These are phyloP conservation scores for Fusarium xyrophilum DNA, from an alignment of 2,329 filamentous ascomycete genomes.

Conservation along the genomic window DNA sequence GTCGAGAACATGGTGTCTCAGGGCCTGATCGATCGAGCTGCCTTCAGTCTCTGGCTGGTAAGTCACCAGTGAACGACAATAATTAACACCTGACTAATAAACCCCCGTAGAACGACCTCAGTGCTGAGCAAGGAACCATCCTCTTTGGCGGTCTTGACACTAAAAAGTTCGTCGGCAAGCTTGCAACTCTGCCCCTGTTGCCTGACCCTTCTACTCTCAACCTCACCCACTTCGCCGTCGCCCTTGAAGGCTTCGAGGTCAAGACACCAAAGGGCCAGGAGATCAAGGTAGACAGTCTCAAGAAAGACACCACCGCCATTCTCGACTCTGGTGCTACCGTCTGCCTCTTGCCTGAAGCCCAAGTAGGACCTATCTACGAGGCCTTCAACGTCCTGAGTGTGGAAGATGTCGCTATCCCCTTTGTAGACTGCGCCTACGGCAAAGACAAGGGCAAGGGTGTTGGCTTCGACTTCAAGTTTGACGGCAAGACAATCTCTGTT, in stretches of 20 bases:
- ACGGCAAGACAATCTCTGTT: conserved; percentile 56
- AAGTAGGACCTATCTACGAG: conserved; percentile 59
- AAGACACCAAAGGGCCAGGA: conserved; percentile 39
- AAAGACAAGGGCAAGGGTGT: conserved; percentile 52
- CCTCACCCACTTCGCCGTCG: conserved; percentile 49
- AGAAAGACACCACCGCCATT: conserved; percentile 68
- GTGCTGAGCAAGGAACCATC: conserved; percentile 69
- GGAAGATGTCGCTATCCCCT: conserved; percentile 51
- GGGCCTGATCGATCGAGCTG: conserved; percentile 66
- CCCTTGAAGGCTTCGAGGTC: conserved; percentile 50
- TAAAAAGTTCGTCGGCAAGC: conserved; percentile 69
- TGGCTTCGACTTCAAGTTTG: conserved; percentile 61
- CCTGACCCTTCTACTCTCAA: conserved; percentile 47
- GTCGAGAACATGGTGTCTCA: conserved; percentile 69
- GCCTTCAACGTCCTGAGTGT: conserved; percentile 60
- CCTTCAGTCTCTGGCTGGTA: conserved; percentile 72
- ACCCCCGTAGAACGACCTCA: conserved; percentile 62
- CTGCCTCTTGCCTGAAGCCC: conserved; percentile 69
- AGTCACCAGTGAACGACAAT: conserved; percentile 1
- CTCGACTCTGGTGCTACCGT: conserved; percentile 78
- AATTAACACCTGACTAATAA: conserved; percentile 5
- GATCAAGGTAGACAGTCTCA: conserved; percentile 47
- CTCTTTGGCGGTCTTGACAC: conserved; percentile 83
- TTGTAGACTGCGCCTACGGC: conserved; percentile 60
- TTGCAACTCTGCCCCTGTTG: conserved; percentile 56